Evolutionary conservation across 2,329 filamentous ascomycete species (phyloP).

Genomic region (Pseudogymnoascus sp.): DNA sequence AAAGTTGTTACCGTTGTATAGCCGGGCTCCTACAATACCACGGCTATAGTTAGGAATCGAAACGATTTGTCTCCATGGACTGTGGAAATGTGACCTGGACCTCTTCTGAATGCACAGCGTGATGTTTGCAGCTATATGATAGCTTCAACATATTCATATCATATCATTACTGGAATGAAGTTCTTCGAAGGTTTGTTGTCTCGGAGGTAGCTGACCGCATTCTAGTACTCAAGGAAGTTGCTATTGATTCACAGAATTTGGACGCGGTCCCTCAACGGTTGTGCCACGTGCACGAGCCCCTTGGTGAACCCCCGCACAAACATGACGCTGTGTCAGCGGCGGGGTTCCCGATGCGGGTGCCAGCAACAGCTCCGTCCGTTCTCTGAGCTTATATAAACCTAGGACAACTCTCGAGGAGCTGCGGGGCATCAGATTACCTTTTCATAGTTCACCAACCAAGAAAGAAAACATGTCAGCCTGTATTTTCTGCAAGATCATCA

Average conservation of each 20-base stretch:
- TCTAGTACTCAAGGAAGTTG: not conserved
- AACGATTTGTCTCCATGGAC: not conserved
- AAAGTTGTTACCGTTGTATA: not conserved
- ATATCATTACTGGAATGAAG: not conserved
- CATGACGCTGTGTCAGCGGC: slow-evolving; percentile 5
- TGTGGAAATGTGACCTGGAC: not conserved
- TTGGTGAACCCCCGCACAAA: slow-evolving; percentile 4
- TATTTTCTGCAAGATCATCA: slow-evolving; percentile 98
- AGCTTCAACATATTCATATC: not conserved
- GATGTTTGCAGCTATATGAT: not conserved
- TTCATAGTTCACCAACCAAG: not conserved
- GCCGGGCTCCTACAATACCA: not conserved
- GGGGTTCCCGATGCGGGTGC: not conserved
- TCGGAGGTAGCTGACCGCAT: not conserved
- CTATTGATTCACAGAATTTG: not conserved
- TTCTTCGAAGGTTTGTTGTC: not conserved
- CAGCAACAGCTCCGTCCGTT: not conserved
- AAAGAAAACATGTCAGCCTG: slow-evolving; percentile 53
- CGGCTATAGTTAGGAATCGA: not conserved
- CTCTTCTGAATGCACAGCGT: not conserved
- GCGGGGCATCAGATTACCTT: slow-evolving; percentile 1
- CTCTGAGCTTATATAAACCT: not conserved
- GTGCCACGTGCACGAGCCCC: not conserved
- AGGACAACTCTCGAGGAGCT: not conserved
- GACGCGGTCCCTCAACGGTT: not conserved